Percentiles rank a stretch among this genome's conserved stretches.
phyloP scores from a whole-genome alignment of 331 rosid genomes.

The Pyrus hybrid region DNA sequence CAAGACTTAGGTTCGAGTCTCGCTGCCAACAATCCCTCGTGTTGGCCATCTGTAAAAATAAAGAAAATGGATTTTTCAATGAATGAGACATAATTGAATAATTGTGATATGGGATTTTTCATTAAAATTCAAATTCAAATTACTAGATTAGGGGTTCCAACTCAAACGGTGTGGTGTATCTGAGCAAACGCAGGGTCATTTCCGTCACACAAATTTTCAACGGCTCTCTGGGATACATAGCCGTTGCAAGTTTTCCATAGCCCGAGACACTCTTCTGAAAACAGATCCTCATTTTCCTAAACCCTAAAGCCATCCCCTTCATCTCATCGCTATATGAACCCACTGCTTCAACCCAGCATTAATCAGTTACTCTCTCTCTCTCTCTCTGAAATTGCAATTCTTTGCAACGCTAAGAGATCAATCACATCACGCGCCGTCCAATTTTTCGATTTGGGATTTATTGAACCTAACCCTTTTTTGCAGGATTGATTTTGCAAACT shows the following conservation, averaged over 20 bases:
- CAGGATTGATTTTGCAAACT: neutral
- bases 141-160: neutral
- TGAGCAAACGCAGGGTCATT: neutral
- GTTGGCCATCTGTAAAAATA: too few relatives aligned
- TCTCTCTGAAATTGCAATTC: neutral
- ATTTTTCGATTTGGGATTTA: neutral
- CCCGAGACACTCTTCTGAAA: too few relatives aligned
- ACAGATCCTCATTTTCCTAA: too few relatives aligned
- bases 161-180: neutral
- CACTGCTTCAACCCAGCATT: neutral
- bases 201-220: neutral
- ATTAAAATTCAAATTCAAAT: too few relatives aligned
- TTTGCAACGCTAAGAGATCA: neutral
- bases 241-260: neutral
- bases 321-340: neutral
- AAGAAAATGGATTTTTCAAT: too few relatives aligned
- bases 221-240: neutral
- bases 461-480: neutral
- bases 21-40: rapidly evolving
- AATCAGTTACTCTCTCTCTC: neutral
- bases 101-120: neutral
- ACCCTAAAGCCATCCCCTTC: conserved; percentile 5
- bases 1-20: too few relatives aligned
- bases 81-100: neutral
- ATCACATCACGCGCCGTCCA: neutral